phyloP scores from a whole-genome alignment of 2,329 filamentous ascomycete genomes.

The Claviceps quebecensis region DNA sequence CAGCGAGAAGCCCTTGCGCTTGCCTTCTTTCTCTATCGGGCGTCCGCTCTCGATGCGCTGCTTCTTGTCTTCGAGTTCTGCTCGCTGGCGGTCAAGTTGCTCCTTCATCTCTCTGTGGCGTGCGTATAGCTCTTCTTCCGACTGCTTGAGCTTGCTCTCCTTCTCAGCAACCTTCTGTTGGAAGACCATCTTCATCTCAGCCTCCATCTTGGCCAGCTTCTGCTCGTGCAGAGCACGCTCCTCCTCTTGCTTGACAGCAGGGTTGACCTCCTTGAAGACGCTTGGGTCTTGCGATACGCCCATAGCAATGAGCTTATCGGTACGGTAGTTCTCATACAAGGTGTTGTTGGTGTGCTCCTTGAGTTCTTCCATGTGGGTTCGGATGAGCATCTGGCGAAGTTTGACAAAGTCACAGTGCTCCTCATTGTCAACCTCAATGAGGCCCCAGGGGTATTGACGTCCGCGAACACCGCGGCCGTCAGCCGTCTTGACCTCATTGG shows the following conservation, averaged over 20 bases:
- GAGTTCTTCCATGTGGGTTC: slow-evolving; percentile 99
- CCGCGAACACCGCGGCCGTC: slow-evolving; percentile 94
- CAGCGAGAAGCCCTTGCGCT: slow-evolving; percentile 98
- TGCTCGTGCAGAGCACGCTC: slow-evolving; percentile 96
- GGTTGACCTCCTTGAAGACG: slow-evolving; percentile 99
- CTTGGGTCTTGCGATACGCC: slow-evolving; percentile 96
- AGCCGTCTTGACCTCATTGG: slow-evolving; percentile 78
- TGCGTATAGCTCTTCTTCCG: slow-evolving; percentile 96
- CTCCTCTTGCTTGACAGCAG: slow-evolving; percentile 98
- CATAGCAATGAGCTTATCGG: slow-evolving; percentile 97
- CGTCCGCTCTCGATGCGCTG: slow-evolving; percentile 83
- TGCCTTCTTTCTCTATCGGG: slow-evolving; percentile 92
- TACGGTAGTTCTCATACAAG: slow-evolving; percentile 99
- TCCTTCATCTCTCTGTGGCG: slow-evolving; percentile 99
- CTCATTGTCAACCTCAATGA: slow-evolving; percentile 98
- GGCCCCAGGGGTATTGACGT: slow-evolving; percentile 93
- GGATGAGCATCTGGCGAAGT: slow-evolving; percentile 98
- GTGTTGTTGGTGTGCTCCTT: slow-evolving; percentile 99
- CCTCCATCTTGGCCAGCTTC: slow-evolving; percentile 99
- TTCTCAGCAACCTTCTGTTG: slow-evolving; percentile 99
- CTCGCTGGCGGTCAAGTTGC: slow-evolving; percentile 86
- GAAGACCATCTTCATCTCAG: slow-evolving; percentile 99
- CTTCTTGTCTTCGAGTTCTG: slow-evolving; percentile 98
- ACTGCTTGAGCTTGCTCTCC: slow-evolving; percentile 98
- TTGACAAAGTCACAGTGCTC: slow-evolving; percentile 99